Conservation (phyloP, 495 filamentous ascomycete genomes). For the Articulospora tetracladia region DNA sequence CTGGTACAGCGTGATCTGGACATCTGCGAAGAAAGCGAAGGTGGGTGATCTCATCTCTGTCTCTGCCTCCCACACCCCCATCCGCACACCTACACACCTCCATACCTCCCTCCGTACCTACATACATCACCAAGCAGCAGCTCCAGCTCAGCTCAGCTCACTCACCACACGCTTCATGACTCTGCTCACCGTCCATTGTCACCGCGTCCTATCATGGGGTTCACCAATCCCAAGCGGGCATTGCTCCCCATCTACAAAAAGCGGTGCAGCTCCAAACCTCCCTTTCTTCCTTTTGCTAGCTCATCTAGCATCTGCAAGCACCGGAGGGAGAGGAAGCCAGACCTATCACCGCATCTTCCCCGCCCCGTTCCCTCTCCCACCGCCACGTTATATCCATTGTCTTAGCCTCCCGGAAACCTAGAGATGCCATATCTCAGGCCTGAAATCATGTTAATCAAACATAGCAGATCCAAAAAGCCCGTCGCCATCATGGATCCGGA, state of each 20-base stretch:
- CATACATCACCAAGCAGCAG: not conserved
- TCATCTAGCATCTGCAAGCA: not conserved
- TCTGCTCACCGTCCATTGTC: conserved; percentile 20
- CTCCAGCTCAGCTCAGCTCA: not conserved
- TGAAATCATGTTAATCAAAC: conserved; percentile 23
- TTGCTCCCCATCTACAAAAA: conserved; percentile 13
- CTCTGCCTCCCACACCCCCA: conserved; percentile 25
- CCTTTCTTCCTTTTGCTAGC: not conserved
- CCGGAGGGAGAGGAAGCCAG: not conserved
- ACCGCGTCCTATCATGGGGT: conserved; percentile 13
- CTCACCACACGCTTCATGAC: not conserved
- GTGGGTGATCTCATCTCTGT: conserved; percentile 34
- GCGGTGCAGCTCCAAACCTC: conserved; percentile 14
- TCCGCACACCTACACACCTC: conserved; percentile 25
- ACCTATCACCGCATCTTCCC: conserved; percentile 11
- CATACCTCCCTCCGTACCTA: conserved; percentile 1
- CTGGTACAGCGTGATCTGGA: conserved; percentile 28
- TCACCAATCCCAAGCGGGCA: conserved; percentile 8
- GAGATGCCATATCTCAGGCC: conserved; percentile 18
- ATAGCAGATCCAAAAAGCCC: conserved; percentile 19
- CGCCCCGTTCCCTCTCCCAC: conserved; percentile 23
- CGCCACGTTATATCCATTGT: not conserved
- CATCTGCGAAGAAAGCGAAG: conserved; percentile 29
- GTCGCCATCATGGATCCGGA: conserved; percentile 52
- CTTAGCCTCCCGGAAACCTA: not conserved